phyloP scores from a whole-genome alignment of 257 asterid genomes.

The Ilex aquifolium region DNA sequence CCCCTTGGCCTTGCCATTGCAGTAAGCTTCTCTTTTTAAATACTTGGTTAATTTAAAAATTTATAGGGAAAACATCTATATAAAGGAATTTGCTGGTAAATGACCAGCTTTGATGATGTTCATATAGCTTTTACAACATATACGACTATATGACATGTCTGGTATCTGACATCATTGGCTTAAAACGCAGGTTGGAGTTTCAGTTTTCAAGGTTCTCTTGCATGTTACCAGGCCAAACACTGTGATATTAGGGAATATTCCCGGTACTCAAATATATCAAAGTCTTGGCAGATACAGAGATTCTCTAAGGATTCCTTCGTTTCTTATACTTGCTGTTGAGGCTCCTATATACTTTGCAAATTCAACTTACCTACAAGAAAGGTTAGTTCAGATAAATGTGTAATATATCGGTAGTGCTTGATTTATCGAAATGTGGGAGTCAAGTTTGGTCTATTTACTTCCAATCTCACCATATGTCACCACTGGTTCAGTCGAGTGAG shows the following conservation, averaged over 20 bases:
- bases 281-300: conserved; percentile 60
- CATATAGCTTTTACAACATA: too few species aligned
- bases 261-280: conserved; percentile 77
- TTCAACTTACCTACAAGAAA: conserved; percentile 80
- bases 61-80: too few species aligned
- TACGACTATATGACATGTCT: not conserved
- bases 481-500: too few species aligned
- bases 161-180: not conserved
- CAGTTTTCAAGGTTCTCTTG: conserved; percentile 83
- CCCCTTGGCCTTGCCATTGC: conserved; percentile 94
- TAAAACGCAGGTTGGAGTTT: conserved; percentile 69
- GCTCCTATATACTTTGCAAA: conserved; percentile 90
- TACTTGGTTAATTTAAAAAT: too few species aligned
- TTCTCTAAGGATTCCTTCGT: conserved; percentile 62
- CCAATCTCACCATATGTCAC: too few species aligned
- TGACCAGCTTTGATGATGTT: too few species aligned
- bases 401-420: too few species aligned
- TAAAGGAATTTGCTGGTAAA: too few species aligned
- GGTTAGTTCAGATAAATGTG: conserved; percentile 48
- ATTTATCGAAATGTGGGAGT: too few species aligned
- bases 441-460: not conserved
- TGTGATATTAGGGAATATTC: conserved; percentile 59
- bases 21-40: conserved; percentile 32
- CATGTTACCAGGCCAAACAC: conserved; percentile 93
- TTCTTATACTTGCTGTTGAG: conserved; percentile 64